Evolutionary conservation across 2,329 filamentous ascomycete genomes (phyloP), one percentile per base, ranked within the genome.

Genomic region (Arthrocladium fulminans): DNA sequence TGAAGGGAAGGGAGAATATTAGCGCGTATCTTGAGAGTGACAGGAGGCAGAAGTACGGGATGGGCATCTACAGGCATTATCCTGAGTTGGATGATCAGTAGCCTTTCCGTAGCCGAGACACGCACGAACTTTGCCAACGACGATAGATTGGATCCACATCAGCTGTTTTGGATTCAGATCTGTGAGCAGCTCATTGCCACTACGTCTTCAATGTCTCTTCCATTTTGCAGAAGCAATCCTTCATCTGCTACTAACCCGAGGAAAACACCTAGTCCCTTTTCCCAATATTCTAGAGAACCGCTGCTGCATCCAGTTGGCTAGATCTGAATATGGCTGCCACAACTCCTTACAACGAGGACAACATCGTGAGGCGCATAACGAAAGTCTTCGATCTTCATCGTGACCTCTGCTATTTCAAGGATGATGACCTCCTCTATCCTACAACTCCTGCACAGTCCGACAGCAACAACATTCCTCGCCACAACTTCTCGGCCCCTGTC

Each of bases 21-120:
- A 82, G 81, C 66, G 75, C 70, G 37, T 90, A 90, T 61, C 64
- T 90, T 45, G 73, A 65, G 17, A 88, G 84, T 63, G 72, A 79
- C 2, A 74, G 81, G 53, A 72, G 84, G 34, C 61, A 75, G 59
- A 64, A 72, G 45, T 90, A 86, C 60, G 68, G 70, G 0, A 65
- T 73, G 52, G 84, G 85, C 1, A 75, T 90, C 37, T 90, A 80
- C 61, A 73, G 86, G 29, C 70, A 85, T 58, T 89, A 90, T 59
- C 74, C 79, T 2, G 85, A 89, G 68, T 64, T 90, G 44, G 85
- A 89, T 56, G 54, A 68, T 15, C 22, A 20, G 9, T 22, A 23
- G 13, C 7, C 27, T n/a, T n/a, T n/a, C n/a, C n/a, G n/a, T n/a
- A n/a, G n/a, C n/a, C n/a, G n/a, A n/a, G n/a, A n/a, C n/a, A n/a